phyloP scores from a whole-genome alignment of 2,329 filamentous ascomycete genomes.

The Cladosporium phlei region DNA sequence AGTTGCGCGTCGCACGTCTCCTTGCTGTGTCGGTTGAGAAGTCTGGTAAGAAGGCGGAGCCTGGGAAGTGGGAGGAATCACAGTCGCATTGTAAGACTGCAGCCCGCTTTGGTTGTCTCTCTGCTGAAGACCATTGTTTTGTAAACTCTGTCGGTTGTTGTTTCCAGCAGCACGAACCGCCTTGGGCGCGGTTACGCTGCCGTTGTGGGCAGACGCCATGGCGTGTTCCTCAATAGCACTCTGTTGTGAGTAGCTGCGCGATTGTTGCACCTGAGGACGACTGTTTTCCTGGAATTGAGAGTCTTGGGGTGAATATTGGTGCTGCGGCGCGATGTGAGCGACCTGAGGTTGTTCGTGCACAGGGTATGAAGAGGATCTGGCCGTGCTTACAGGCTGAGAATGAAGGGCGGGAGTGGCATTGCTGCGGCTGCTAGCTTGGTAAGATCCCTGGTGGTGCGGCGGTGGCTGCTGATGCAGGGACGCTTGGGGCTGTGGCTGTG shows the following conservation, averaged over 20 bases:
- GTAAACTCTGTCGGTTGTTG: slow-evolving; percentile 33
- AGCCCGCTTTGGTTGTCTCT: slow-evolving; percentile 27
- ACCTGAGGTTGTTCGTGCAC: slow-evolving; percentile 18
- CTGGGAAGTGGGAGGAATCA: slow-evolving; percentile 42
- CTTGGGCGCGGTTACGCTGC: slow-evolving; percentile 25
- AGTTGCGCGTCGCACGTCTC: slow-evolving; percentile 31
- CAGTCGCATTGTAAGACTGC: slow-evolving; percentile 42
- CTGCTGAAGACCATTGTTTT: slow-evolving; percentile 25
- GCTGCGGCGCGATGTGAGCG: slow-evolving; percentile 10
- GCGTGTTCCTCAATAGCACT: slow-evolving; percentile 24
- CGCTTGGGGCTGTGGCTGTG: slow-evolving; percentile 26
- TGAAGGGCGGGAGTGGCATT: slow-evolving; percentile 26
- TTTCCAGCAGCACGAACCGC: slow-evolving; percentile 20
- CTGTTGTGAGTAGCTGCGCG: slow-evolving; percentile 28
- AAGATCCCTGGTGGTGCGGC: slow-evolving; percentile 19
- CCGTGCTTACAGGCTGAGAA: slow-evolving; percentile 20
- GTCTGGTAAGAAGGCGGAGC: slow-evolving; percentile 39
- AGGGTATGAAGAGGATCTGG: slow-evolving; percentile 14
- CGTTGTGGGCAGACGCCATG: slow-evolving; percentile 30
- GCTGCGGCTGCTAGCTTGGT: slow-evolving; percentile 13
- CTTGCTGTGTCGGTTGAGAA: slow-evolving; percentile 24
- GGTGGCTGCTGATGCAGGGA: slow-evolving; percentile 27
- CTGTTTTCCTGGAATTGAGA: slow-evolving; percentile 17
- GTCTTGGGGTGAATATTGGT: slow-evolving; percentile 25
- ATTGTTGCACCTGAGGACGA: slow-evolving; percentile 21